Percentiles rank a stretch among this genome's conserved stretches.
phyloP scores from a whole-genome alignment of 257 asterid species.

The Solanum tarapatanum region DNA sequence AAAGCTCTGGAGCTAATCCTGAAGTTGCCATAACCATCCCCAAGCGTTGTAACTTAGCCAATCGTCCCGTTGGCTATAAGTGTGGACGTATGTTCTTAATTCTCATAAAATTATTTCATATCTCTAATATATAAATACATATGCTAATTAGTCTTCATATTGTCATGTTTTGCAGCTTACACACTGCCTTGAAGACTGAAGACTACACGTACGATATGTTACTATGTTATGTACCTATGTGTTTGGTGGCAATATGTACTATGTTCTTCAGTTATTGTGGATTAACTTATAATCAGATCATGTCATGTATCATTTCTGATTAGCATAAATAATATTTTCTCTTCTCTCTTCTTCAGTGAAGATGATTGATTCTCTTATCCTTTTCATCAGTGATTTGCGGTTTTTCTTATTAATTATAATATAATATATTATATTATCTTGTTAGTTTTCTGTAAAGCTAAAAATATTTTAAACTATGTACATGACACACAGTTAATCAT shows the following conservation, averaged over 20 bases:
- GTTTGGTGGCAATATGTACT: neutral
- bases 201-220: neutral
- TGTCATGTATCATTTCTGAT: neutral
- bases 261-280: neutral
- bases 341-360: neutral
- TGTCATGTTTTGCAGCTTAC: conserved; percentile 30
- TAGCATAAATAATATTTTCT: neutral
- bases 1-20: conserved; percentile 40
- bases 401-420: neutral
- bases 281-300: neutral
- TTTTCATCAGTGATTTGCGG: neutral
- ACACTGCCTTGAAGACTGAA: conserved; percentile 39
- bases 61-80: conserved; percentile 69
- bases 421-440: too few species aligned
- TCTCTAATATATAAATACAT: neutral
- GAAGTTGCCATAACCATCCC: conserved; percentile 57
- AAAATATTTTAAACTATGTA: too few species aligned
- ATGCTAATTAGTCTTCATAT: neutral
- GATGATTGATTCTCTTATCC: neutral
- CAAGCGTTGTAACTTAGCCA: conserved; percentile 59
- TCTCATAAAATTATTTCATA: neutral
- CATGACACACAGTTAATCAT: too few species aligned
- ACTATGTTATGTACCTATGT: neutral
- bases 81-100: conserved; percentile 37
- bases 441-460: too few species aligned